These are phyloP conservation scores for Gynandropsis gynandra DNA, from an alignment of 345 rosid species.

Conservation along the genomic window DNA sequence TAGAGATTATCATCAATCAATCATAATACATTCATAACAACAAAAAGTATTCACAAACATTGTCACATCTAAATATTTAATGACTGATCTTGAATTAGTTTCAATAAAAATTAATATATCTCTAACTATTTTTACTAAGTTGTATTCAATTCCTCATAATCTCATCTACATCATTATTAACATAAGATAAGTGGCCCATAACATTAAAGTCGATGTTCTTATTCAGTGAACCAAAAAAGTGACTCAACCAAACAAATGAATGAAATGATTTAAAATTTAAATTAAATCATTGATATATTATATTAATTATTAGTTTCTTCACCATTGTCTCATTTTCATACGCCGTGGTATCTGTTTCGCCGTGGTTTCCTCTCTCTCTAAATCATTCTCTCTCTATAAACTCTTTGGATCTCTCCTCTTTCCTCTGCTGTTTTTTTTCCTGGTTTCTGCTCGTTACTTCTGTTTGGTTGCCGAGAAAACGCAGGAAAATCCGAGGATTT, in stretches of 20 bases:
- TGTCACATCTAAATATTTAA: too few species aligned
- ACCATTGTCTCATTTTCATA: background rate
- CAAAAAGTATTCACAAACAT: too few species aligned
- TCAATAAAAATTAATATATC: too few species aligned
- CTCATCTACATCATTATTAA: too few species aligned
- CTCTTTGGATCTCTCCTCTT: background rate
- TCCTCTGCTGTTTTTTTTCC: background rate
- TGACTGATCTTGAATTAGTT: too few species aligned
- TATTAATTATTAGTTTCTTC: background rate
- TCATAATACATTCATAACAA: too few species aligned
- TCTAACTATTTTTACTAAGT: too few species aligned
- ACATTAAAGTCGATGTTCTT: too few species aligned
- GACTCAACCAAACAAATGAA: background rate
- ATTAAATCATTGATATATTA: background rate
- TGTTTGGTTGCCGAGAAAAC: slow-evolving; percentile 26
- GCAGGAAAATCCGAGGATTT: slow-evolving; percentile 4
- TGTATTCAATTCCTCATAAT: too few species aligned
- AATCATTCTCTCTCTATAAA: background rate
- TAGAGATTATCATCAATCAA: too few species aligned
- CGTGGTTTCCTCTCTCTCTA: slow-evolving; percentile 15
- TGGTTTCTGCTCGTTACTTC: background rate
- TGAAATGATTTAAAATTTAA: background rate
- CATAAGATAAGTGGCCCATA: too few species aligned
- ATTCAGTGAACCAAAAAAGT: background rate
- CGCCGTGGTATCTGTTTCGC: slow-evolving; percentile 18